Evolutionary conservation across 1,284 basidiomycete genomes (phyloP), one percentile per base, ranked within the genome.

Genomic region (Pseudozyma tsukubaensis): DNA sequence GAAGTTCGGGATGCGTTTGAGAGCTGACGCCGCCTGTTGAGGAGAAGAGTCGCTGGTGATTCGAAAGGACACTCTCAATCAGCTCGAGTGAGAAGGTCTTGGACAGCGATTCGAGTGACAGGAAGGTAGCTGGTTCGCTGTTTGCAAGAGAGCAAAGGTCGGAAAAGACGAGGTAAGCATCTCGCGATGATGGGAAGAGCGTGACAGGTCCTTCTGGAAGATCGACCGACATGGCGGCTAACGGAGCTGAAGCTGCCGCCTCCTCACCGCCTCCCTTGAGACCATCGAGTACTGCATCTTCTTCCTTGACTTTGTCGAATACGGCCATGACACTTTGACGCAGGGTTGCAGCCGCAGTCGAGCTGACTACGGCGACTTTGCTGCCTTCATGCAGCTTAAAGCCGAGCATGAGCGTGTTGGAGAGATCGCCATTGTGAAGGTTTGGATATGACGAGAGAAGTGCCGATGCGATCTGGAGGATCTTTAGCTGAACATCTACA

Each of bases 321-420:
- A 98, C 91, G 75, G 97, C 93, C 94, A 99, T 98, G 58, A 99
- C 93, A 1, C 97, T 89, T 84, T 98, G 96, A 1, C 96, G 91
- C 8, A 99, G 88, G 0, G 95, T 98, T 0, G 97, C 96, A 0
- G 95, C 95, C 0, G 96, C 97, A 1, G 96, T 99, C 0, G 94
- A 97, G 4, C 94, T 96, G 7, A 99, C 96, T 34, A 98, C 96
- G 0, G 92, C 92, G 24, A 97, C 97, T 66, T 93, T 90, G 7
- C 93, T 95, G 29, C 76, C 68, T 73, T 98, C 95, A 85, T 97
- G 95, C 24, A 98, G 87, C 84, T 90, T 93, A 88, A 98, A 97
- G 81, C 94, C 97, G 10, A 97, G 86, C 34, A 97, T 87, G 0
- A 99, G 88, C 0, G 94, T 92, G 14, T 61, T 47, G 4, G 83